These are phyloP conservation scores for Viola pubescens DNA, from an alignment of 441 rosid genomes.

Conservation along the genomic window DNA sequence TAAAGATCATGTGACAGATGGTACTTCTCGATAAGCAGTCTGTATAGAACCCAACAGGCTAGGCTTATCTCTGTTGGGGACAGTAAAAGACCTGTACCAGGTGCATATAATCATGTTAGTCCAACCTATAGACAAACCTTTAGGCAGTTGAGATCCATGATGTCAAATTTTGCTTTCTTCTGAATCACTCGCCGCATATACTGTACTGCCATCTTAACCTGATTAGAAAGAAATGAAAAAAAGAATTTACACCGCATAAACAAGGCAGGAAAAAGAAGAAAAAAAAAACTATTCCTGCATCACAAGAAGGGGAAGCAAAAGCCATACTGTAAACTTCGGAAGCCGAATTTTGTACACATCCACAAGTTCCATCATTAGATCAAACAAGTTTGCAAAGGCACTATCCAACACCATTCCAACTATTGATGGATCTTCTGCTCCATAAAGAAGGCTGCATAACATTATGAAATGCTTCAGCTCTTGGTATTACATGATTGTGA, in stretches of 20 bases:
- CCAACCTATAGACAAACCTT: conserved; percentile 44
- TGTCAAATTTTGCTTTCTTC: conserved; percentile 89
- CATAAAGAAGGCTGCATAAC: conserved; percentile 81
- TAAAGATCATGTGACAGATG: not conserved
- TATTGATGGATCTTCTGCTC: conserved; percentile 93
- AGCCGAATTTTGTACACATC: conserved; percentile 91
- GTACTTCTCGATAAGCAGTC: not conserved
- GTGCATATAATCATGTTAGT: conserved; percentile 5
- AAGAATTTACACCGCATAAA: conserved; percentile 13
- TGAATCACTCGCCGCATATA: conserved; percentile 86
- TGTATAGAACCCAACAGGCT: conserved; percentile 9
- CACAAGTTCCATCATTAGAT: conserved; percentile 95
- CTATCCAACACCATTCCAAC: conserved; percentile 99
- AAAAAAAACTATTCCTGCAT: not conserved
- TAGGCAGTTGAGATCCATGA: conserved; percentile 82
- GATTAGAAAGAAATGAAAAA: conserved; percentile 8
- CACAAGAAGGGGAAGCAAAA: not conserved
- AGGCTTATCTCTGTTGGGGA: not conserved
- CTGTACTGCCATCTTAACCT: conserved; percentile 96
- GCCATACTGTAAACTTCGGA: conserved; percentile 81
- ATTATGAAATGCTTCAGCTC: conserved; percentile 9
- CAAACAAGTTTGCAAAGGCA: conserved; percentile 86
- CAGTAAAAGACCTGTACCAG: not conserved
- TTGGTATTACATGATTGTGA: no score
- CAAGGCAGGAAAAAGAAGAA: conserved; percentile 1